Base-by-base conservation (phyloP, 2,329 filamentous ascomycete species). In the Botryotinia narcissicola region DNA sequence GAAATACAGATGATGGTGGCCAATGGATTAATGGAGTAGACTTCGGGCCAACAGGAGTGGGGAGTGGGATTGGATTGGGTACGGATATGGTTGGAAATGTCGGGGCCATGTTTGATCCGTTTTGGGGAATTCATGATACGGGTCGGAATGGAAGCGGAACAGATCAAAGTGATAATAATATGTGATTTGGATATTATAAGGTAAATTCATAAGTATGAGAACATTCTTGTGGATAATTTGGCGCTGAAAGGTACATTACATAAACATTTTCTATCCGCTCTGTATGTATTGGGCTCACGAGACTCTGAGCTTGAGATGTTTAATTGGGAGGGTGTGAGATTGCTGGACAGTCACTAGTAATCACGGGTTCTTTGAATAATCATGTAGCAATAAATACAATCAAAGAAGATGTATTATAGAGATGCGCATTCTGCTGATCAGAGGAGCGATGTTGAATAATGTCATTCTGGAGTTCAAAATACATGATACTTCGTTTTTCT, bases 71-170 rank as follows among this genome's bases (percentile, higher is more conserved):
- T 37, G 44, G 35, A 20, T 25, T 51, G 29, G 35, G 67, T 5
- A 61, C 54, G 4, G 67, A 46, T 20, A 46, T 61, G 40, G 67
- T 70, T 16, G 67, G 67, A 29, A 70, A 42, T 32, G n/a, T 68
- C 1, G 66, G 66, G 5, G 66, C 48, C 1, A 68, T 68, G 66
- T 68, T 70, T 61, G 67, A 61, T 35, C 67, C 67, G 0, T 70
- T 61, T 20, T 70, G 67, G 67, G 67, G 54, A 4, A 60, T 59
- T 18, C 51, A 61, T 70, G 54, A 60, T 46, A 9, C 51, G 12
- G 20, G n/a, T 6, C 14, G 37, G 14, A 35, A 12, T 70, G 20
- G 29, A n/a, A 35, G 40, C 25, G 54, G 40, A 48, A 51, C 57
- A 10, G 57, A 71, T 51, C 42, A 51, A 10, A 18, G 35, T 29